Percentiles rank a stretch among this genome's conserved stretches.
These are phyloP conservation scores for Fusarium tricinctum DNA, from an alignment of 2,329 filamentous ascomycete genomes.

Conservation along the genomic window DNA sequence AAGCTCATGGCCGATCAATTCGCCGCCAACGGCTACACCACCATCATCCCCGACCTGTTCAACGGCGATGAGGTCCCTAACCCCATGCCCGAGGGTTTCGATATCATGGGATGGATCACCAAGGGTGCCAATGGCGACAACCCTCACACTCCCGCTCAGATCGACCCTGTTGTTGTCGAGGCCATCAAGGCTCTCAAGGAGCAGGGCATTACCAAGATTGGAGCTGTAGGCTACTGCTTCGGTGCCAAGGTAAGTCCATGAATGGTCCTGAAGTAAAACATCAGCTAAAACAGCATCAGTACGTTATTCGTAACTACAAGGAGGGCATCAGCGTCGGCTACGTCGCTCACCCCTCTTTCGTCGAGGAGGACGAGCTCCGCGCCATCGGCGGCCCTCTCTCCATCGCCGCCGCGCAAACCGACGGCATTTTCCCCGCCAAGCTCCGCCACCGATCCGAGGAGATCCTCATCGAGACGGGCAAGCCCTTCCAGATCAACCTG, in stretches of 20 bases:
- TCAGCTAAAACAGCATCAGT: conserved; percentile 58
- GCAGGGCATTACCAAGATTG: conserved; percentile 67
- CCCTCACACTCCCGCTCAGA: conserved; percentile 54
- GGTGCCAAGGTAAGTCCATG: conserved; percentile 68
- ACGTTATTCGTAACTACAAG: conserved; percentile 76
- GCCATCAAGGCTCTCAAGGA: conserved; percentile 68
- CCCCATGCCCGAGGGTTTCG: conserved; percentile 48
- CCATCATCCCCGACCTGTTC: conserved; percentile 57
- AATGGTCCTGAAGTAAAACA: accelerated
- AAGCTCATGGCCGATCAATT: conserved; percentile 59
- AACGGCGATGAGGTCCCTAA: conserved; percentile 53
- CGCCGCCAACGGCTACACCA: conserved; percentile 57
- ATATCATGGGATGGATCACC: conserved; percentile 54
- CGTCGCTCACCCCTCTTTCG: conserved; percentile 74
- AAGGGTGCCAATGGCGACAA: conserved; percentile 63
- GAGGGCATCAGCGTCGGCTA: conserved; percentile 70
- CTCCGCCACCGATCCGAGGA: conserved; percentile 71
- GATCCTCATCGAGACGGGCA: conserved; percentile 65
- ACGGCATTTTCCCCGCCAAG: conserved; percentile 69
- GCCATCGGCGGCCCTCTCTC: conserved; percentile 69
- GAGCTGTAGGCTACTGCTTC: conserved; percentile 74
- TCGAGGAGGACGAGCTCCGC: conserved; percentile 70
- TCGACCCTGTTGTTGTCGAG: conserved; percentile 55
- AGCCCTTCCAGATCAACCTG: conserved; percentile 77
- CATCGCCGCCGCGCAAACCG: conserved; percentile 74